phyloP scores from a whole-genome alignment of 2,329 filamentous ascomycete species.

The Fusarium duplospermum region DNA sequence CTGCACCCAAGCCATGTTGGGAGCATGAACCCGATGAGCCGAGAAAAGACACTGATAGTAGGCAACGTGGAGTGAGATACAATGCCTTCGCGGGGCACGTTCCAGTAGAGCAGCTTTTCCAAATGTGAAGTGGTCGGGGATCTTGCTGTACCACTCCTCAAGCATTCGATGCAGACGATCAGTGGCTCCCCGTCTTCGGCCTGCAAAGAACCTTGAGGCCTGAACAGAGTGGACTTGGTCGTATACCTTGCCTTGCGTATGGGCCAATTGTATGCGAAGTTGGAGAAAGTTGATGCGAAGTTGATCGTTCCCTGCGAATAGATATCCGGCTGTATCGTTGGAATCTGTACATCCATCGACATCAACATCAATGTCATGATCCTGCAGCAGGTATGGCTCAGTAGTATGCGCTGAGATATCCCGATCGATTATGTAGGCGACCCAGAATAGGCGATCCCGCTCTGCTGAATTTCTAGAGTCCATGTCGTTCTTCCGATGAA shows the following conservation, averaged over 20 bases:
- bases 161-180: conserved; percentile 5
- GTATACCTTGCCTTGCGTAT: conserved; percentile 24
- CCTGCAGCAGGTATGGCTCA: conserved; percentile 19
- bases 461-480: neutral
- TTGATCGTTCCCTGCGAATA: neutral
- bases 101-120: neutral
- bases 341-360: neutral
- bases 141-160: conserved; percentile 3
- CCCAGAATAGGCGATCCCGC: conserved; percentile 7
- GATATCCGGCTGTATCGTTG: neutral
- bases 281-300: neutral
- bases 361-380: conserved; percentile 11
- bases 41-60: conserved; percentile 15
- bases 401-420: neutral
- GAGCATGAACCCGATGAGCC: neutral
- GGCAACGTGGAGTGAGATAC: neutral
- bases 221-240: conserved; percentile 12
- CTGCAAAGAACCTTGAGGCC: neutral
- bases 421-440: conserved; percentile 24
- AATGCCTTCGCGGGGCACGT: neutral
- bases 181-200: neutral
- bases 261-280: neutral
- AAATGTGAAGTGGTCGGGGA: neutral
- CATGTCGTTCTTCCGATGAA: neutral
- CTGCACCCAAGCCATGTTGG: neutral